These are phyloP conservation scores for Aspergillus avenaceus DNA, from an alignment of 495 filamentous ascomycete genomes.

Conservation along the genomic window DNA sequence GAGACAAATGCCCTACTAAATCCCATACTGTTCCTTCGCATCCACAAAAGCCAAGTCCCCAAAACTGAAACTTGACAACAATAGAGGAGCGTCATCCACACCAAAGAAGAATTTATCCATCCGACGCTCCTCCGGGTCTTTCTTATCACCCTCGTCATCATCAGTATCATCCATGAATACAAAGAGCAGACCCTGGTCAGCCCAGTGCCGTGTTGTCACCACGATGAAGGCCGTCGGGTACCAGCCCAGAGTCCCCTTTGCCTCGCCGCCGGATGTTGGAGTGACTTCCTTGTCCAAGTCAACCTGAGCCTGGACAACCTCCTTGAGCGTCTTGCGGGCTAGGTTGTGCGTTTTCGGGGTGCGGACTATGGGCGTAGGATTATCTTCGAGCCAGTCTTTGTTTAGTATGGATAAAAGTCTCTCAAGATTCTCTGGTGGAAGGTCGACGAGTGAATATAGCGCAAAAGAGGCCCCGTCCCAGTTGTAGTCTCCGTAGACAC, in stretches of 20 bases:
- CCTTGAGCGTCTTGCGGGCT: background rate
- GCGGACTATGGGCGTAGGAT: background rate
- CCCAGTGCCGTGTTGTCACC: background rate
- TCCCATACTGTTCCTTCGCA: background rate
- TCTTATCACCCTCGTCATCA: background rate
- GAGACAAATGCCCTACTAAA: background rate
- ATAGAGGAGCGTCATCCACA: background rate
- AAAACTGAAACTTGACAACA: conserved; percentile 2
- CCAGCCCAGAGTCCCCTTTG: background rate
- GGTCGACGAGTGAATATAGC: background rate
- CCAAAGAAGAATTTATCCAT: background rate
- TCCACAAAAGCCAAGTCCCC: background rate
- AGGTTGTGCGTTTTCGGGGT: background rate
- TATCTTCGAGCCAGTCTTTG: background rate
- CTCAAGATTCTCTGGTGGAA: background rate
- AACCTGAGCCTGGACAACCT: background rate
- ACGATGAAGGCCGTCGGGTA: conserved; percentile 4
- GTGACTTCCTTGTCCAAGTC: conserved; percentile 1
- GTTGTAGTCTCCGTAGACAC: background rate
- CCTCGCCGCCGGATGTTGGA: background rate
- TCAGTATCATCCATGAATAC: background rate
- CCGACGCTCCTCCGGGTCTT: background rate
- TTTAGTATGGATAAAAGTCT: background rate
- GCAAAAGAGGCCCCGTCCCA: conserved; percentile 6
- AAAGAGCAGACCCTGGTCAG: conserved; percentile 2